Evolutionary conservation across 2,329 filamentous ascomycete genomes (phyloP).

Genomic region (Arthroderma sp.): DNA sequence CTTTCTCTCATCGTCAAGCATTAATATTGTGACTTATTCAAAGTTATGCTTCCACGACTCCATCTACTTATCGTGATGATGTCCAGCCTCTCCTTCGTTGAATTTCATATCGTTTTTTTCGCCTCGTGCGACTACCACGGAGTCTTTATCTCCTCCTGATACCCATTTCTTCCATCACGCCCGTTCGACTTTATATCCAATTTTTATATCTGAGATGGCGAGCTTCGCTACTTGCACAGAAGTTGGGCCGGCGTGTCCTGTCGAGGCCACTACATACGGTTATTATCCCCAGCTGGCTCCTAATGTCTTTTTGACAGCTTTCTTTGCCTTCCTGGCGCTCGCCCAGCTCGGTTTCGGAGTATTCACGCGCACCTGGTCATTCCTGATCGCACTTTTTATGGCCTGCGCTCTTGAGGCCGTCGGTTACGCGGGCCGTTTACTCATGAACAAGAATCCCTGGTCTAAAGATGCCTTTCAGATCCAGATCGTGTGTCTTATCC

Average conservation of each 20-base stretch:
- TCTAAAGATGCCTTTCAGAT: conserved; percentile 38
- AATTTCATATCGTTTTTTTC: neutral
- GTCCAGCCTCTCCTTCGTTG: conserved; percentile 3
- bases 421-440: conserved; percentile 45
- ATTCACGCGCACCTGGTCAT: conserved; percentile 45
- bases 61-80: neutral
- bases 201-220: neutral
- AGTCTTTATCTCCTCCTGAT: neutral
- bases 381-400: conserved; percentile 38
- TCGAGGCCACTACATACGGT: conserved; percentile 40
- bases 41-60: neutral
- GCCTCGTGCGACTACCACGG: neutral
- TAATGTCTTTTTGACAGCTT: conserved; percentile 42
- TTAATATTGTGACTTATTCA: neutral
- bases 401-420: conserved; percentile 42
- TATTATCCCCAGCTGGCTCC: conserved; percentile 43
- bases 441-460: conserved; percentile 44
- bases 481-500: conserved; percentile 45
- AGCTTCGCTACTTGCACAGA: conserved; percentile 10
- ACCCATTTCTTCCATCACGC: neutral
- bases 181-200: too few relatives aligned
- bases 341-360: conserved; percentile 40
- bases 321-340: conserved; percentile 40
- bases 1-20: neutral
- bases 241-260: conserved; percentile 26